Evolutionary conservation across 75 land plant genomes (phyloP).

Genomic region (Selaginella moellendorffii): DNA sequence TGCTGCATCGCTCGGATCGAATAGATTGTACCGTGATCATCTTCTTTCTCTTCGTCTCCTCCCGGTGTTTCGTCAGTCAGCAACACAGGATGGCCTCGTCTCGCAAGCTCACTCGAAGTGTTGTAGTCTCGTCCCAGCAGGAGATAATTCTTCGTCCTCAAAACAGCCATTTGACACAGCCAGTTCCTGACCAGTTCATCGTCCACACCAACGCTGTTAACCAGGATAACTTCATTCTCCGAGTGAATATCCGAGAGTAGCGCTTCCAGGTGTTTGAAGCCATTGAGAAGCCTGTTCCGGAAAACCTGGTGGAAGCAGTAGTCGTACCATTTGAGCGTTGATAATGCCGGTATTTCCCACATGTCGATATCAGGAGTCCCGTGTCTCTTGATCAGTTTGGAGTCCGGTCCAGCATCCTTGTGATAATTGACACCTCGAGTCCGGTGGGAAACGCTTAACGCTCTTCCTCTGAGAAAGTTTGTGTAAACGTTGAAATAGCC

Average conservation of each 20-base stretch:
- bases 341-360: conserved; percentile 46
- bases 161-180: conserved; percentile 58
- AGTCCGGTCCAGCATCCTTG: conserved; percentile 75
- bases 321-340: conserved; percentile 56
- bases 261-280: conserved; percentile 30
- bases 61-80: conserved; percentile 13
- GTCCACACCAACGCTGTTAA: conserved; percentile 33
- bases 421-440: conserved; percentile 81
- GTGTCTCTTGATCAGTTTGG: conserved; percentile 33
- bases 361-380: conserved; percentile 27
- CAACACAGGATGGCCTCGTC: conserved; percentile 62
- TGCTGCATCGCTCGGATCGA: conserved; percentile 29
- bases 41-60: neutral
- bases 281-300: conserved; percentile 37
- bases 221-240: conserved; percentile 32
- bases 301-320: conserved; percentile 74
- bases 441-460: conserved; percentile 74
- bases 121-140: conserved; percentile 32
- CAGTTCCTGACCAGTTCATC: conserved; percentile 37
- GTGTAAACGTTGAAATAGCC: conserved; percentile 89
- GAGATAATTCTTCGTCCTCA: conserved; percentile 42
- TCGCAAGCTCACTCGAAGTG: conserved; percentile 42
- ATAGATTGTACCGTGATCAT: conserved; percentile 14
- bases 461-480: conserved; percentile 50
- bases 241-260: conserved; percentile 37